Percentiles rank a stretch among this genome's conserved stretches.
Conservation (phyloP, 257 asterid genomes). For the Cruciata laevipes region DNA sequence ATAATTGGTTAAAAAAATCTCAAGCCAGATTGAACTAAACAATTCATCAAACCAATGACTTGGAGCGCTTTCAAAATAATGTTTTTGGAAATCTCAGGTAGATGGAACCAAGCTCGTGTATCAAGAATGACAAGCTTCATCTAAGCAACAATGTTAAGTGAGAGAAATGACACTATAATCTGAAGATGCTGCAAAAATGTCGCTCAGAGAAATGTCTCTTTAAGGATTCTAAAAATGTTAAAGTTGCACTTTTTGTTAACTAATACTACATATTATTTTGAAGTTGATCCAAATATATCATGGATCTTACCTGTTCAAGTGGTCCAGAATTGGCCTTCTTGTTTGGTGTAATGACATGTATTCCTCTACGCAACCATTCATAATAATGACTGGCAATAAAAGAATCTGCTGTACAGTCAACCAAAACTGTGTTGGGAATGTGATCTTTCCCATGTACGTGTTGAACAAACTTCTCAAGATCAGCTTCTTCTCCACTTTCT, state of each 20-base stretch:
- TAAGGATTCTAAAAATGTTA: background rate
- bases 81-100: background rate
- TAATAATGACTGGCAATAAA: conserved; percentile 64
- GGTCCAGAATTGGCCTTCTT: conserved; percentile 99
- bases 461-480: conserved; percentile 79
- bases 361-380: conserved; percentile 91
- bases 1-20: background rate
- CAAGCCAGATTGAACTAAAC: background rate
- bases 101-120: background rate
- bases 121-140: background rate
- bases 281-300: background rate
- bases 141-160: background rate
- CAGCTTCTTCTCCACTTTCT: conserved; percentile 67
- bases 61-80: background rate
- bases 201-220: no score
- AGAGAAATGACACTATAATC: background rate
- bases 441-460: conserved; percentile 86
- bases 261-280: background rate
- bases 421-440: conserved; percentile 84
- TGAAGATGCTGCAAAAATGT: background rate
- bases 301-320: conserved; percentile 63
- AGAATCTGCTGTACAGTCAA: conserved; percentile 96
- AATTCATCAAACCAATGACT: background rate
- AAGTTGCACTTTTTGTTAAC: background rate
- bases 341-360: conserved; percentile 91